Percentiles rank a stretch among this genome's conserved stretches.
These are phyloP conservation scores for Jimgerdemannia lactiflua DNA, from an alignment of 192 early-diverging fungal genomes.

Conservation along the genomic window DNA sequence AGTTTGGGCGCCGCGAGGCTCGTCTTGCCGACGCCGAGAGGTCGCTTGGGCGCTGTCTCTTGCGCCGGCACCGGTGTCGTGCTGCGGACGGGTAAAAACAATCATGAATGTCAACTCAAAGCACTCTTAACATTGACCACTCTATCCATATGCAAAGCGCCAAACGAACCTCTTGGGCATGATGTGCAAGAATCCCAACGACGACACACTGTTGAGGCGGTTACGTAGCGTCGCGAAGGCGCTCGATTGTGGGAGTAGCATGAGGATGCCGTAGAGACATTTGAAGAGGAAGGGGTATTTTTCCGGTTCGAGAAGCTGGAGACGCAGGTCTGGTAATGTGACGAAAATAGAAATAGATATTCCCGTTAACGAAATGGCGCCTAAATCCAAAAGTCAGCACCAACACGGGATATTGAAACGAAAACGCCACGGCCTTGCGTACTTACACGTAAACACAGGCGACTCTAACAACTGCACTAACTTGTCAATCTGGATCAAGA, in stretches of 20 bases:
- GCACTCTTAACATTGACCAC: neutral
- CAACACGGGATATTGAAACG: neutral
- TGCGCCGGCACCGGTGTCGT: neutral
- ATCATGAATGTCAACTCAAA: neutral
- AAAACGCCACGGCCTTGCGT: neutral
- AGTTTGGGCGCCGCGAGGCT: neutral
- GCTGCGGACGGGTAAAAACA: neutral
- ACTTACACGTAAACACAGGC: slow-evolving; percentile 91
- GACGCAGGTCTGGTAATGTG: slow-evolving; percentile 59
- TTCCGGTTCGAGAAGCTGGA: slow-evolving; percentile 93
- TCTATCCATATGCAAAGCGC: neutral
- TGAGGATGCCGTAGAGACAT: slow-evolving; percentile 92
- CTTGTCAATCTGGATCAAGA: slow-evolving; percentile 97
- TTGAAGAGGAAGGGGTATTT: slow-evolving; percentile 88
- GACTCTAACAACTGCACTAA: slow-evolving; percentile 97
- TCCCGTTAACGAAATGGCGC: neutral
- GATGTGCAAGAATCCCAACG: slow-evolving; percentile 60
- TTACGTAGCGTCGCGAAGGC: slow-evolving; percentile 96
- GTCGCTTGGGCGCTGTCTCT: slow-evolving; percentile 13
- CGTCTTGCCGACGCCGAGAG: slow-evolving; percentile 3
- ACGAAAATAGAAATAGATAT: neutral
- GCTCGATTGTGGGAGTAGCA: slow-evolving; percentile 95
- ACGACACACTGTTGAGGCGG: slow-evolving; percentile 84
- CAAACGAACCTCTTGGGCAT: slow-evolving; percentile 48
- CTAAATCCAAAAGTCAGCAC: neutral